These are phyloP conservation scores for Arabidopsis hybrid DNA, from an alignment of 441 rosid genomes.

Conservation along the genomic window DNA sequence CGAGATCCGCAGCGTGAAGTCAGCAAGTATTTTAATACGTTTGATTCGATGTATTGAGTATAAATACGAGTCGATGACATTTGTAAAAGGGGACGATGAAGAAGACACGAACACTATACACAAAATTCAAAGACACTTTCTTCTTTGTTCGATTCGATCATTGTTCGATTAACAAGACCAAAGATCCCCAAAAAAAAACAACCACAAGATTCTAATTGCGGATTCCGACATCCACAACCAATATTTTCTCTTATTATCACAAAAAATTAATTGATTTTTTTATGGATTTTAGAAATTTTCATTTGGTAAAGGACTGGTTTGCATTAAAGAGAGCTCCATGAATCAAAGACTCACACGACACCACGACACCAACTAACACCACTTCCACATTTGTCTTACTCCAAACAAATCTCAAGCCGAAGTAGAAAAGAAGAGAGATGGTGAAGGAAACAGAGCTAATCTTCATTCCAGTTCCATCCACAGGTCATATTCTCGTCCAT, in stretches of 20 bases:
- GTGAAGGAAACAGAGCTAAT: slow-evolving; percentile 29
- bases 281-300: not conserved
- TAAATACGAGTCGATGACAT: too few relatives aligned
- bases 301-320: not conserved
- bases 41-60: too few relatives aligned
- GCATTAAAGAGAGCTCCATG: not conserved
- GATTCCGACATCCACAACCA: too few relatives aligned
- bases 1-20: too few relatives aligned
- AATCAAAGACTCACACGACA: not conserved
- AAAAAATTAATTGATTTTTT: not conserved
- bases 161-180: too few relatives aligned
- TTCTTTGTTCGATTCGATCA: too few relatives aligned
- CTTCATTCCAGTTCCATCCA: slow-evolving; percentile 39
- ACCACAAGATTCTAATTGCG: too few relatives aligned
- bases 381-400: not conserved
- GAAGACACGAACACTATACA: too few relatives aligned
- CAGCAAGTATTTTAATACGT: too few relatives aligned
- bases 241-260: not conserved
- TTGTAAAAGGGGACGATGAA: too few relatives aligned
- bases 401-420: not conserved
- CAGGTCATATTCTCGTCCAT: slow-evolving; percentile 41
- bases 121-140: too few relatives aligned
- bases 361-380: not conserved
- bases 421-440: slow-evolving; percentile 11
- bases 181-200: too few relatives aligned